Evolutionary conservation across 2,329 filamentous ascomycete genomes (phyloP), one percentile per base, ranked within the genome.

Genomic region (Erysiphe pisi): DNA sequence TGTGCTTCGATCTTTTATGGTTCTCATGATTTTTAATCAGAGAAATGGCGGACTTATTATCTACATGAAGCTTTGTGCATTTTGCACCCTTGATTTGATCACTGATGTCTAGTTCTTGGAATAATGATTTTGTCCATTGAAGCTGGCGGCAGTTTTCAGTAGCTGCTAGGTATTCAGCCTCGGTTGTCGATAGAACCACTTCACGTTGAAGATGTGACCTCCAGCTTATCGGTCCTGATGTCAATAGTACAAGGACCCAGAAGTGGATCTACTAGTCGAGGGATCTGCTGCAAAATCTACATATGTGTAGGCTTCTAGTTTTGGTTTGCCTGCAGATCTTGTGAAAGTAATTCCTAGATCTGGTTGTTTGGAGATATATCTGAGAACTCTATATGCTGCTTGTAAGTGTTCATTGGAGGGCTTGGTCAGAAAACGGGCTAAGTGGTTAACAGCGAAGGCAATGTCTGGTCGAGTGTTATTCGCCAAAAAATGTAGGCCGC

Each of bases 111-210:
- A 22, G 31, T 63, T 63, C 58, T 25, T 63, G 58, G 1, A 25
- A 28, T 28, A 63, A 18, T 63, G 58, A 63, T 28, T 63, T 63
- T 63, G 58, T 63, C 58, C 58, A 63, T 63, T 63, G 58, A 18
- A 63, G 14, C n/a, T 63, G 58, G 2, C 58, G 58, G 58, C 58
- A 63, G n/a, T 4, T 63, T 25, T 63, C 58, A 2, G 58, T 63
- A 28, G 58, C 58, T 1, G 31, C 31, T 36, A 36, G 6, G 31
- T 36, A 36, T 36, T 36, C 31, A 36, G 31, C 31, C 31, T 36
- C 22, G 12, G n/a, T 25, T 22, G 58, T 63, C 6, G n/a, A 63
- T 12, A 63, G 58, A 7, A 25, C 58, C 14, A 63, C 58, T 63
- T 63, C 58, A 14, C n/a, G 58, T 25, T 63, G 58, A 28, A 63